phyloP scores from a whole-genome alignment of 179 eudicot genomes.

The Camellia oleifera region DNA sequence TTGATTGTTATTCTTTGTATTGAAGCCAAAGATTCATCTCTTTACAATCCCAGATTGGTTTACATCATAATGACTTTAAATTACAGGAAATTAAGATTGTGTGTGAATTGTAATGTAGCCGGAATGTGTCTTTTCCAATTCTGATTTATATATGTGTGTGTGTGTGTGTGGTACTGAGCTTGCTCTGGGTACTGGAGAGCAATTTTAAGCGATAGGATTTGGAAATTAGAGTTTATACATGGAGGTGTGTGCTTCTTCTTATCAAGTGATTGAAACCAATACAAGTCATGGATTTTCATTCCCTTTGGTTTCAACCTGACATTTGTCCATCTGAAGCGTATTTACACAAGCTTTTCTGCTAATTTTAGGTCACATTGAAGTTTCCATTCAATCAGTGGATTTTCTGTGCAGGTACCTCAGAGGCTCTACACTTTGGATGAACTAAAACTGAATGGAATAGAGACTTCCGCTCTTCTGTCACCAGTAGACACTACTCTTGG shows the following conservation, averaged over 20 bases:
- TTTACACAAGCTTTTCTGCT: not conserved
- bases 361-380: not conserved
- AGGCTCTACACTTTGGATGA: conserved; percentile 91
- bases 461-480: conserved; percentile 70
- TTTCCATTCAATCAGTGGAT: conserved; percentile 16
- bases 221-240: not conserved
- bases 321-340: conserved; percentile 6
- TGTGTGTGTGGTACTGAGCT: not conserved
- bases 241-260: not conserved
- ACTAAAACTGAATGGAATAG: conserved; percentile 83
- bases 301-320: not conserved
- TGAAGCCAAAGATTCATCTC: not conserved
- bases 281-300: not conserved
- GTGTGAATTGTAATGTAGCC: not conserved
- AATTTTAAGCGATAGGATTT: not conserved
- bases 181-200: not conserved
- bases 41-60: not conserved
- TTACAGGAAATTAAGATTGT: not conserved
- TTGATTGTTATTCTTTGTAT: not conserved
- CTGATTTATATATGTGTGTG: too few relatives aligned
- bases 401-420: conserved; percentile 79
- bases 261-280: not conserved
- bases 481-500: conserved; percentile 88
- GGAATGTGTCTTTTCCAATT: not conserved
- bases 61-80: not conserved